Evolutionary conservation across 768 basidiomycete genomes (phyloP), one percentile per base, ranked within the genome.

Genomic region (Tulasnella sp.): DNA sequence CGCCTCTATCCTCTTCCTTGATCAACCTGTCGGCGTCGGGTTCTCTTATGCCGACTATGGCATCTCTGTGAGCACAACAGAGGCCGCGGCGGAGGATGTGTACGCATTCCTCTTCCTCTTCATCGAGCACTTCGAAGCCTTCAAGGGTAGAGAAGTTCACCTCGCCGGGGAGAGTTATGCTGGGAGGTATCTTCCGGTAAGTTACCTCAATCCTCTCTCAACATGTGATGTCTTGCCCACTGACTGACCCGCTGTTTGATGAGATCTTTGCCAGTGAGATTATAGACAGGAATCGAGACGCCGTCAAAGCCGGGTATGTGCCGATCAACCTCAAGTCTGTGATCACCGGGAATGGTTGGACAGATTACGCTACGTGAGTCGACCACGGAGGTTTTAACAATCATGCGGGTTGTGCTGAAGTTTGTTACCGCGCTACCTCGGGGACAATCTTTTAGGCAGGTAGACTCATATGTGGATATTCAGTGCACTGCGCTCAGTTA

Each of bases 41-140:
- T 57, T 59, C 34, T 66, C 65, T 12, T 66, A 64, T 43, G 60
- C 63, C 4, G 57, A 61, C 46, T 48, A 62, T 52, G 65, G 63
- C 30, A 55, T 63, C 22, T 12, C 43, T 15, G 64, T 65, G 24
- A 34, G 29, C 17, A 84, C 78, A 2, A 80, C 83, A 0, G 79
- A 83, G 65, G 80, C 84, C 46, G 84, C 82, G 2, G 82, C 83
- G 0, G 74, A 77, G 53, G 84, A 87, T 63, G 79, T 87, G 2
- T 83, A 84, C 0, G 78, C 80, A 0, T 87, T 87, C 63, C 73
- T 87, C 0, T 72, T 78, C 2, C 79, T 87, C 54, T 87, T 87
- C 70, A 86, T 87, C 49, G 83, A 87, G 64, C 76, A 81, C 59
- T 89, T 89, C 66, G 74, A 69, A 57, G 73, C 82, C 64, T 86